Evolutionary conservation across 2,329 filamentous ascomycete species (phyloP).

Genomic region (Phaeosphaeriaceae sp.): DNA sequence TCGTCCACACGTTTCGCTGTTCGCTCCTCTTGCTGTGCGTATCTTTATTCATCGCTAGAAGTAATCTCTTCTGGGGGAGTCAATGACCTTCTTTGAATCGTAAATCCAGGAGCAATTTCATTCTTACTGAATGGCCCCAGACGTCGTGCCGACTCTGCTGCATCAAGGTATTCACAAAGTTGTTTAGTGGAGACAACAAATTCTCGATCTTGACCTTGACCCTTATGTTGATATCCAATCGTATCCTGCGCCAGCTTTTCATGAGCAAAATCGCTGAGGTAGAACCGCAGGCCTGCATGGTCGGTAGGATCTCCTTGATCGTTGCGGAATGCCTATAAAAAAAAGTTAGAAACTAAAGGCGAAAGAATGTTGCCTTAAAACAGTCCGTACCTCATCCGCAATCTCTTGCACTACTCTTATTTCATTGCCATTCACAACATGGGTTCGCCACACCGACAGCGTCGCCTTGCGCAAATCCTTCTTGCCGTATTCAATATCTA

Average conservation of each 20-base stretch:
- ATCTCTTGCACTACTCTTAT: conserved; percentile 11
- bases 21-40: conserved; percentile 21
- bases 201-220: no score
- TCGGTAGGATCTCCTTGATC: not conserved
- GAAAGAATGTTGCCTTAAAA: no score
- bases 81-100: conserved; percentile 13
- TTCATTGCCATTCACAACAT: conserved; percentile 10
- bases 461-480: conserved; percentile 18
- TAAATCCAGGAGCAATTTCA: not conserved
- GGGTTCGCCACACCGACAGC: conserved; percentile 18
- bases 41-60: conserved; percentile 21
- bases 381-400: conserved; percentile 17
- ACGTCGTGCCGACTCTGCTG: conserved; percentile 2
- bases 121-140: not conserved
- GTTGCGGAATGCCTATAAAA: conserved; percentile 3
- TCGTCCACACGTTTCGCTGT: conserved; percentile 15
- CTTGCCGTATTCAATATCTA: conserved; percentile 21
- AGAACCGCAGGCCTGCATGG: not conserved
- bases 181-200: conserved; percentile 7
- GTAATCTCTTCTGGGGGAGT: conserved; percentile 20
- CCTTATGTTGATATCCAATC: conserved; percentile 1
- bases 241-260: conserved; percentile 9
- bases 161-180: conserved; percentile 18
- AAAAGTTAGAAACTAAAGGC: no score
- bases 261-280: not conserved